Percentiles rank a stretch among this genome's conserved stretches.
phyloP scores from a whole-genome alignment of 805 yeast genomes.

The Ascoidea asiatica region DNA sequence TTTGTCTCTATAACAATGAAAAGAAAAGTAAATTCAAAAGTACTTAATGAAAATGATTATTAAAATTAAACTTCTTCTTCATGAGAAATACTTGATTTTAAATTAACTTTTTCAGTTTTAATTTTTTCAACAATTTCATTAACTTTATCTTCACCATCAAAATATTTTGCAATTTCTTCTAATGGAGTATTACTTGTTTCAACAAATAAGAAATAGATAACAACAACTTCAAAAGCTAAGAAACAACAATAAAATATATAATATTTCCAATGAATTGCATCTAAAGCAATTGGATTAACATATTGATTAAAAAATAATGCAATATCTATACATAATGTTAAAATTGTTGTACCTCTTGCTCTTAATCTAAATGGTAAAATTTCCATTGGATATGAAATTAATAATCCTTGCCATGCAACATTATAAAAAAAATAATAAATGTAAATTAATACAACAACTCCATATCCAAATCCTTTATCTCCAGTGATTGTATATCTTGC shows the following conservation, averaged over 20 bases:
- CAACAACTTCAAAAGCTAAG: slow-evolving; percentile 18
- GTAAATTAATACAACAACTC: slow-evolving; percentile 14
- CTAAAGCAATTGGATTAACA: slow-evolving; percentile 23
- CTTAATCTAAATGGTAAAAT: slow-evolving; percentile 14
- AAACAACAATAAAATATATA: slow-evolving; percentile 18
- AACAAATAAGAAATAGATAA: slow-evolving; percentile 20
- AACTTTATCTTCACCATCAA: too few species aligned
- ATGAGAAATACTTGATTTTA: too few species aligned
- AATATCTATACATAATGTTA: too few species aligned
- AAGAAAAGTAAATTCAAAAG: too few species aligned
- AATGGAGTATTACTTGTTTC: slow-evolving; percentile 25
- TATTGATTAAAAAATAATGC: slow-evolving; percentile 14
- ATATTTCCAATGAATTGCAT: slow-evolving; percentile 21
- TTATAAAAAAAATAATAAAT: slow-evolving; percentile 15
- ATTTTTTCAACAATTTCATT: too few species aligned
- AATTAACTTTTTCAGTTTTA: too few species aligned
- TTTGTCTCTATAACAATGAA: too few species aligned
- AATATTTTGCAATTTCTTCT: slow-evolving; percentile 24
- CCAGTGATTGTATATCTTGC: slow-evolving; percentile 12
- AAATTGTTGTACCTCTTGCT: slow-evolving; percentile 16
- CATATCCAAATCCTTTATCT: slow-evolving; percentile 14
- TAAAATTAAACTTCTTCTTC: too few species aligned
- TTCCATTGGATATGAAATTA: slow-evolving; percentile 16
- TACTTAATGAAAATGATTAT: too few species aligned
- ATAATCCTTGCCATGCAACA: slow-evolving; percentile 16